Base-by-base conservation (phyloP, 768 basidiomycete genomes). In the Podaxis carcinomalis region DNA sequence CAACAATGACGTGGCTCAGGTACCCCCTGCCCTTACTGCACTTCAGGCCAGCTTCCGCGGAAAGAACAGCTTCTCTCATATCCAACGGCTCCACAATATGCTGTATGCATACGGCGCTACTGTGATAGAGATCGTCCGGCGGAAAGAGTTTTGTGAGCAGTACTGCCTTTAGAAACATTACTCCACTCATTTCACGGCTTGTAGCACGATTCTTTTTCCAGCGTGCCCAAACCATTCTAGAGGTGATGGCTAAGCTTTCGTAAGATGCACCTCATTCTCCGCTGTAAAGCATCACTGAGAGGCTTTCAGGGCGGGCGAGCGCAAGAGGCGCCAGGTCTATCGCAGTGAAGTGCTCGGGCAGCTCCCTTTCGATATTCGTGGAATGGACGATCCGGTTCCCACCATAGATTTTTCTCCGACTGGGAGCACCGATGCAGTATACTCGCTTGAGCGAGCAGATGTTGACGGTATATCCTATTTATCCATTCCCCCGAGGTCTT, bases 81-180 rank as follows among this genome's bases (percentile, higher is more conserved):
- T 98, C 13, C 85, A 89, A 53, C 82, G 96, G 16, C 76, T 98
- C 46, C 94, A 96, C 69, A 87, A 83, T 58, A 91, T 98, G 85
- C 72, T 95, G 0, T 95, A 93, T 68, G 93, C 92, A 0, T 98
- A 98, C 72, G 90, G 92, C 0, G 91, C 92, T 1, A 93, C 94
- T 0, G 82, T 97, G 7, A 82, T 95, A 16, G 96, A 98, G 73
- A 86, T 98, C 32, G 91, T 95, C 1, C 80, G 96, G 61, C 80
- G 96, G 57, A 92, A 92, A 66, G 93, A 96, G 69, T 97, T 96
- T 72, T 80, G 93, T 89, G 63, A 72, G 87, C 72, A 6, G 57
- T 35, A 5, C 44, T 25, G 57, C 25, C 16, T 39, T 23, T 46
- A 51, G 44, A 23, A 10, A 19, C 35, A 36, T 21, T 28, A 23